Evolutionary conservation across 306 rosid genomes (phyloP).

Genomic region (Inga oerstediana): DNA sequence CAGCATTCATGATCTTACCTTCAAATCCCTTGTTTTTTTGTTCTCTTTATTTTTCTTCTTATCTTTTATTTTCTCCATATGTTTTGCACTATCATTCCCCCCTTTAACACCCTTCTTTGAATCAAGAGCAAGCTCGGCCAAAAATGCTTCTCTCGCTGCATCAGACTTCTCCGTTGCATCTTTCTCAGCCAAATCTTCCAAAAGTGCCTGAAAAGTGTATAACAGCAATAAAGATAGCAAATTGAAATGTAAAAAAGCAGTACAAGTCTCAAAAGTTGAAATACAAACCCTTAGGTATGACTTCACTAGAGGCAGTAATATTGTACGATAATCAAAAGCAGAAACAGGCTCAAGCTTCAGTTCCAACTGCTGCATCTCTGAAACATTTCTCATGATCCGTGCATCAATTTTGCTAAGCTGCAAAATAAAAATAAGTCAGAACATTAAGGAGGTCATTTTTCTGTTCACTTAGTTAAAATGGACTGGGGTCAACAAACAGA

Average conservation of each 20-base stretch:
- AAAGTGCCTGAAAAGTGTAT: conserved; percentile 59
- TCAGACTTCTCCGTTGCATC: conserved; percentile 94
- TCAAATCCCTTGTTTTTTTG: conserved; percentile 76
- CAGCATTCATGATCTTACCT: conserved; percentile 55
- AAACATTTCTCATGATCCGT: conserved; percentile 66
- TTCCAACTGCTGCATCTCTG: conserved; percentile 86
- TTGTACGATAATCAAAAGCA: conserved; percentile 75
- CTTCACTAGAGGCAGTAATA: conserved; percentile 86
- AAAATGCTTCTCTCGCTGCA: conserved; percentile 91
- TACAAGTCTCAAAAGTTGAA: conserved; percentile 32
- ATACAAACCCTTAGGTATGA: conserved; percentile 85
- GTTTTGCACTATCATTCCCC: conserved; percentile 68
- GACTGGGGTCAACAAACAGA: conserved; percentile 40
- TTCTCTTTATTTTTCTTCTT: conserved; percentile 85
- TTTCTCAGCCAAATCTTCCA: conserved; percentile 96
- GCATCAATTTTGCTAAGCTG: conserved; percentile 95
- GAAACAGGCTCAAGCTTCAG: conserved; percentile 80
- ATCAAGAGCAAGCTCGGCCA: conserved; percentile 96
- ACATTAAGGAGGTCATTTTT: conserved; percentile 24
- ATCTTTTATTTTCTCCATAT: conserved; percentile 78
- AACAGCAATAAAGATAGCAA: conserved; percentile 24
- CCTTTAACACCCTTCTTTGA: conserved; percentile 73
- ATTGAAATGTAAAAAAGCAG: conserved; percentile 25
- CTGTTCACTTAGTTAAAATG: conserved; percentile 21
- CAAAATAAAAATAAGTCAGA: conserved; percentile 46